Evolutionary conservation across 2,329 filamentous ascomycete species (phyloP).

Genomic region (Fusarium udum): DNA sequence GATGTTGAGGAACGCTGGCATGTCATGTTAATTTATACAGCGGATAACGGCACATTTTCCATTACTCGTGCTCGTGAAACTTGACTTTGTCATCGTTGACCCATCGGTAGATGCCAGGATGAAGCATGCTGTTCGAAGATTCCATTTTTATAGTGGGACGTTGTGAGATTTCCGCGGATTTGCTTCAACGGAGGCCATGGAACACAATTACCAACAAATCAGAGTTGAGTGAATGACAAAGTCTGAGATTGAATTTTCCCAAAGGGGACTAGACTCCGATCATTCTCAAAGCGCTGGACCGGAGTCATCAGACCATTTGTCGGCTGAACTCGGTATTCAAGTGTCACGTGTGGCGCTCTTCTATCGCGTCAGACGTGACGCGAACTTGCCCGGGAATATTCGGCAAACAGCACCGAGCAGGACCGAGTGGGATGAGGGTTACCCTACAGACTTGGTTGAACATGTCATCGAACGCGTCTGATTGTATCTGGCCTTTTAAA

Average conservation of each 20-base stretch:
- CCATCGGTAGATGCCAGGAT: background rate
- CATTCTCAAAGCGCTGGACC: background rate
- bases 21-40: background rate
- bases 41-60: background rate
- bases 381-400: background rate
- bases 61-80: background rate
- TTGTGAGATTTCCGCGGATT: constrained; percentile 1
- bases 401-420: background rate
- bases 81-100: background rate
- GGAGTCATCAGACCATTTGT: background rate
- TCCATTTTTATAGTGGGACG: background rate
- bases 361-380: background rate
- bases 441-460: background rate
- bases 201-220: background rate
- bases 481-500: background rate
- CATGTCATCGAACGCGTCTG: background rate
- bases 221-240: background rate
- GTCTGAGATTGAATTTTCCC: background rate
- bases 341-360: background rate
- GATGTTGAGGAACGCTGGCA: background rate
- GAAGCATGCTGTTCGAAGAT: background rate
- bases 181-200: background rate
- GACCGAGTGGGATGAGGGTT: background rate
- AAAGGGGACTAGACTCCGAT: background rate
- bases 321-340: background rate